Evolutionary conservation across 345 rosid species (phyloP).

Genomic region (Heritiera littoralis): DNA sequence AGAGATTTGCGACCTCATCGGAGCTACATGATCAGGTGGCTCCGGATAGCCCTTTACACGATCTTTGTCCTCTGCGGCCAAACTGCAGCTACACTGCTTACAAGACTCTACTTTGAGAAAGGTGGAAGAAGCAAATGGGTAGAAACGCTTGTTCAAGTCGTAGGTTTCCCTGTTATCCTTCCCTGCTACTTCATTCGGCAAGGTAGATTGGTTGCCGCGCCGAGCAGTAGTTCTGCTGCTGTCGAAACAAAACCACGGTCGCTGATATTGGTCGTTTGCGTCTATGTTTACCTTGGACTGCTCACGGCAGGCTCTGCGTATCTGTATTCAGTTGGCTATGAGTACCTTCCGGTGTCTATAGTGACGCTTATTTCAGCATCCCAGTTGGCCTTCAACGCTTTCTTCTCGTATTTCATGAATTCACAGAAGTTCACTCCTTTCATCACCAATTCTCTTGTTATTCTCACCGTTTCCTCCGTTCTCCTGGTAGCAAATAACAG

Average conservation of each 20-base stretch:
- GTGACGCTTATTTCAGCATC: not conserved
- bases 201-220: not conserved
- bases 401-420: too few species aligned
- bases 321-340: conserved; percentile 31
- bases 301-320: conserved; percentile 29
- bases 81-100: conserved; percentile 40
- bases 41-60: conserved; percentile 22
- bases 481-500: too few species aligned
- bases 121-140: conserved; percentile 59
- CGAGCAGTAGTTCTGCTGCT: not conserved
- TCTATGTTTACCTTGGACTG: conserved; percentile 41
- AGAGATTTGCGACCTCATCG: too few species aligned
- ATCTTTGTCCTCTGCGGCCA: conserved; percentile 45
- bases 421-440: too few species aligned
- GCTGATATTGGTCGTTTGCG: not conserved
- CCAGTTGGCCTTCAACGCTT: too few species aligned
- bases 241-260: not conserved
- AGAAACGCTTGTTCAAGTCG: conserved; percentile 42
- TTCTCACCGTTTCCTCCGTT: too few species aligned
- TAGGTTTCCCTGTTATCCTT: conserved; percentile 55
- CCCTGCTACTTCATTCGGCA: conserved; percentile 40
- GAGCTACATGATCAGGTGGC: too few species aligned
- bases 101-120: conserved; percentile 44
- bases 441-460: too few species aligned
- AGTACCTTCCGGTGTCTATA: conserved; percentile 49